A percentile compares a stretch with the other conserved stretches of the same genome.
phyloP scores from a whole-genome alignment of 306 rosid species.

The Quercus aquifolioides region DNA sequence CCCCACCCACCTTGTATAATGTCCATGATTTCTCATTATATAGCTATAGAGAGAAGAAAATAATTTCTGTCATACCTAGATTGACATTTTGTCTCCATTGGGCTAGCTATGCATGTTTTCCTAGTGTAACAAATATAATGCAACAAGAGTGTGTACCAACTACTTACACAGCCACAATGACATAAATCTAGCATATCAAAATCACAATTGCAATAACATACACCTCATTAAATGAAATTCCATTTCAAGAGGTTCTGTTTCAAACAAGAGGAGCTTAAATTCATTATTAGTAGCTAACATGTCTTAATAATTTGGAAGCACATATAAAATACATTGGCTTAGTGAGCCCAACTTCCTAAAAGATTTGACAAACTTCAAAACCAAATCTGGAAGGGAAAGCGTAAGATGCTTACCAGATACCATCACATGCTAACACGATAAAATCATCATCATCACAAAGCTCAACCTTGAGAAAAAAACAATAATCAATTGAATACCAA shows the following conservation, averaged over 20 bases:
- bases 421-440: slow-evolving; percentile 78
- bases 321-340: background rate
- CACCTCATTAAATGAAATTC: background rate
- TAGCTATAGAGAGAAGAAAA: no score
- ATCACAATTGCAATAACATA: background rate
- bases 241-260: background rate
- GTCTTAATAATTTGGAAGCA: background rate
- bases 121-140: no score
- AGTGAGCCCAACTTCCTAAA: background rate
- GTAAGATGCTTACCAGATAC: slow-evolving; percentile 72
- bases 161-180: background rate
- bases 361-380: background rate
- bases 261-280: background rate
- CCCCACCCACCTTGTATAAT: no score
- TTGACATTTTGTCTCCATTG: no score
- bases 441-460: slow-evolving; percentile 91
- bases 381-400: slow-evolving; percentile 1
- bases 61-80: no score
- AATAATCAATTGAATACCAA: background rate
- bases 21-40: no score
- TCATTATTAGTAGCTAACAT: background rate
- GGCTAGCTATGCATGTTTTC: no score
- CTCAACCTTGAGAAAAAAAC: slow-evolving; percentile 53
- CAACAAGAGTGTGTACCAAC: no score
- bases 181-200: background rate